These are phyloP conservation scores for Vanderwaltozyma yarrowii DNA, from an alignment of 805 yeast species.

Conservation along the genomic window DNA sequence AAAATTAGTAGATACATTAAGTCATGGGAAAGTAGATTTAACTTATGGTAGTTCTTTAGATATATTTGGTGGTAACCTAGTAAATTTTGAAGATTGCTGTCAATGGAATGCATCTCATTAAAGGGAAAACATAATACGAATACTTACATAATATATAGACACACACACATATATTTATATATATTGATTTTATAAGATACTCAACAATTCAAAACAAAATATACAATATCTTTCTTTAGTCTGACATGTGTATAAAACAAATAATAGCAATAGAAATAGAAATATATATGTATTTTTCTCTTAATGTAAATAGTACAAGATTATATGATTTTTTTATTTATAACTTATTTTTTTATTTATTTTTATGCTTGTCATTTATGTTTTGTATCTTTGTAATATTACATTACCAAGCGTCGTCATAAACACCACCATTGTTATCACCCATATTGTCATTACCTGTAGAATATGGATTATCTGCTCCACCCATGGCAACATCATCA, in stretches of 20 bases:
- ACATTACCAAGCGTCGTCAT: constrained; percentile 27
- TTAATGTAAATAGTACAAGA: constrained; percentile 1
- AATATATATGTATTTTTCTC: background rate
- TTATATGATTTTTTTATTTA: background rate
- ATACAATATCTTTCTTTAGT: too few relatives aligned
- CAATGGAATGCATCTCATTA: constrained; percentile 47
- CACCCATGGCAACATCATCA: constrained; percentile 27
- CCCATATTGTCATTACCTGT: constrained; percentile 13
- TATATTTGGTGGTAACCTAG: constrained; percentile 84
- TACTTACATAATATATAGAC: background rate
- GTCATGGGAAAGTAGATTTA: constrained; percentile 77
- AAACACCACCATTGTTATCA: constrained; percentile 20
- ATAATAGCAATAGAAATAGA: too few relatives aligned
- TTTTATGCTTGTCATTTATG: background rate
- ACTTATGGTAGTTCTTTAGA: constrained; percentile 91
- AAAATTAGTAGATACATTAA: constrained; percentile 50
- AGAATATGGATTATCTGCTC: constrained; percentile 27
- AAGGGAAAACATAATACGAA: background rate
- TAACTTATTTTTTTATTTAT: background rate
- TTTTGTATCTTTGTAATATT: background rate
- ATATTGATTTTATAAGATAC: too few relatives aligned
- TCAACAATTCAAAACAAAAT: too few relatives aligned
- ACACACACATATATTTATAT: too few relatives aligned
- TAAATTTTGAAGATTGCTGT: constrained; percentile 65
- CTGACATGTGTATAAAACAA: too few relatives aligned